A percentile compares a stretch with the other conserved stretches of the same genome.
Evolutionary conservation across 192 early-diverging fungal species (phyloP).

Genomic region (Coemansia sp.): DNA sequence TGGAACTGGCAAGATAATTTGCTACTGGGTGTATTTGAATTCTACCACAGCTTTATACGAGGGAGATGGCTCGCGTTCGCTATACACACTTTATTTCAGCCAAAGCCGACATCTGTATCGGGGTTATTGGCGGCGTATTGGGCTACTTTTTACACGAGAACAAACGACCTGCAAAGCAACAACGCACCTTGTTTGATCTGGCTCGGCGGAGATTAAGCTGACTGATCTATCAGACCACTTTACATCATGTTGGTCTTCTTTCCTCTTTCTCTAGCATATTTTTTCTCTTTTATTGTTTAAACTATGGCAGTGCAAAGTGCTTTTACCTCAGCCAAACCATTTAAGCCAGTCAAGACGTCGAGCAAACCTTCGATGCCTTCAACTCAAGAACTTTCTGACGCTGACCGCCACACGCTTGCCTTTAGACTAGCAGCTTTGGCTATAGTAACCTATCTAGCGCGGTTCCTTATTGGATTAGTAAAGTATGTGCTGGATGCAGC

Average conservation of each 20-base stretch:
- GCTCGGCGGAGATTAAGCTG: conserved; percentile 17
- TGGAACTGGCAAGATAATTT: background rate
- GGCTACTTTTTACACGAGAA: conserved; percentile 49
- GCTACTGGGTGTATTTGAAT: background rate
- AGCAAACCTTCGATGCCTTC: background rate
- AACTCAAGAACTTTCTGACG: conserved; percentile 5
- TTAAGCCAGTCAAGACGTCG: background rate
- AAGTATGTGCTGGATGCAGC: conserved; percentile 32
- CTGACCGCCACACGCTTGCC: conserved; percentile 19
- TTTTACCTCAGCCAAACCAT: no score
- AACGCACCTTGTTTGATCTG: conserved; percentile 31
- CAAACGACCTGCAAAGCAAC: conserved; percentile 24
- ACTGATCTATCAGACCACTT: background rate
- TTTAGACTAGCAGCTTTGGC: conserved; percentile 32
- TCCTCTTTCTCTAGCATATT: no score
- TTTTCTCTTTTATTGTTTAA: no score
- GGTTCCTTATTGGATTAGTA: conserved; percentile 30
- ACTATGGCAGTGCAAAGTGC: no score
- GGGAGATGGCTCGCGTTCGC: conserved; percentile 19
- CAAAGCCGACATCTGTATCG: conserved; percentile 31
- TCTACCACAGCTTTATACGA: background rate
- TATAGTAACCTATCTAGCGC: conserved; percentile 9
- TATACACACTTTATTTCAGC: conserved; percentile 48
- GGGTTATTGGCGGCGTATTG: conserved; percentile 33
- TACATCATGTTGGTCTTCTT: background rate